Evolutionary conservation across 2,329 filamentous ascomycete species (phyloP).

Genomic region (Amylocarpus encephaloides): DNA sequence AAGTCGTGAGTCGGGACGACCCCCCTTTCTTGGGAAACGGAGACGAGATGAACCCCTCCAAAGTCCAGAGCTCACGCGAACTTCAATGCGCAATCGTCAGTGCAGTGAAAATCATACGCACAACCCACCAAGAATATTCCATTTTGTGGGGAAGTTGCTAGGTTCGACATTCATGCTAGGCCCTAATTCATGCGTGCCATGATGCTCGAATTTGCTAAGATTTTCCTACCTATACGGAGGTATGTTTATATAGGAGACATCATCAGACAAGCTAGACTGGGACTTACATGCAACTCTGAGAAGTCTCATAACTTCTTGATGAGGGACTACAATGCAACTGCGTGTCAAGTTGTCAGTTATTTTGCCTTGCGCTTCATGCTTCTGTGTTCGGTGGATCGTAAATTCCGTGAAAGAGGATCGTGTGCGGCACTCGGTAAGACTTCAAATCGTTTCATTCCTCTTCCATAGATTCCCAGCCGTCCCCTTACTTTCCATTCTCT

Average conservation of each 20-base stretch:
- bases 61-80: neutral
- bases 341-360: neutral
- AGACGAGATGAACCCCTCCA: too few relatives aligned
- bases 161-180: slow-evolving; percentile 8
- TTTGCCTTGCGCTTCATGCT: neutral
- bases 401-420: neutral
- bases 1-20: too few relatives aligned
- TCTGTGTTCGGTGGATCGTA: neutral
- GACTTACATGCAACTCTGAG: neutral
- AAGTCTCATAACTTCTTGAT: neutral
- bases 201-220: neutral
- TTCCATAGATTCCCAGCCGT: slow-evolving; percentile 47
- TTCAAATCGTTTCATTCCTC: slow-evolving; percentile 39
- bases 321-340: neutral
- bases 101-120: slow-evolving; percentile 8
- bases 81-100: slow-evolving; percentile 7
- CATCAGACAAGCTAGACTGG: neutral
- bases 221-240: neutral
- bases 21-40: too few relatives aligned
- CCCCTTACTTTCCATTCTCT: slow-evolving; percentile 39
- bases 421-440: neutral
- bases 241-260: too few relatives aligned
- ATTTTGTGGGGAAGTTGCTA: slow-evolving; percentile 10
- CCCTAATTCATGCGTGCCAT: too few relatives aligned
- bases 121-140: neutral